These are phyloP conservation scores for Pseudomicrostroma phylloplanum DNA, from an alignment of 1,284 basidiomycete genomes.

Conservation along the genomic window DNA sequence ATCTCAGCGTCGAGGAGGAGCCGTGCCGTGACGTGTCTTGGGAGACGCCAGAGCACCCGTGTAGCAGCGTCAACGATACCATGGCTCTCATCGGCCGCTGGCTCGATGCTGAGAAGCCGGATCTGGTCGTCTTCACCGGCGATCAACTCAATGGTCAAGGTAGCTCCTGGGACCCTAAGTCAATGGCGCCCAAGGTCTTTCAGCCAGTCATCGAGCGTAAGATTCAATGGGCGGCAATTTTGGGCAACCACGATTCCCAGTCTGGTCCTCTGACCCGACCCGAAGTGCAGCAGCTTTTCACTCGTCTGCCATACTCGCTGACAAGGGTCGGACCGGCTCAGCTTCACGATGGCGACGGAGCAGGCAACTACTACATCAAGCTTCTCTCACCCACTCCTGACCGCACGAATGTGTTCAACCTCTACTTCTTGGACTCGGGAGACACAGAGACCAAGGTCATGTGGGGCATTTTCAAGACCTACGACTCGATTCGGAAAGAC, in stretches of 20 bases:
- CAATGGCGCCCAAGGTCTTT: constrained; percentile 80
- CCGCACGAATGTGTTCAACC: constrained; percentile 74
- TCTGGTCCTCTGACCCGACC: constrained; percentile 27
- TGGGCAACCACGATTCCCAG: constrained; percentile 67
- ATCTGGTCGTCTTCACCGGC: constrained; percentile 65
- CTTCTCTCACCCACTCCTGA: constrained; percentile 17
- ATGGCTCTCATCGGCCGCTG: constrained; percentile 26
- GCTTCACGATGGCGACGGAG: constrained; percentile 67
- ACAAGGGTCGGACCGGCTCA: constrained; percentile 70
- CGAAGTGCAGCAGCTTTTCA: constrained; percentile 62
- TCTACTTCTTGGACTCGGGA: constrained; percentile 91
- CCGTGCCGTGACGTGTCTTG: constrained; percentile 30
- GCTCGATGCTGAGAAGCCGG: constrained; percentile 71
- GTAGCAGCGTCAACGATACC: constrained; percentile 24
- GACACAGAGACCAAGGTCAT: constrained; percentile 17
- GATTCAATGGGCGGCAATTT: constrained; percentile 82
- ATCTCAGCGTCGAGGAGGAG: constrained; percentile 37
- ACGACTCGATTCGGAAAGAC: constrained; percentile 37
- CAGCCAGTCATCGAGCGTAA: constrained; percentile 65
- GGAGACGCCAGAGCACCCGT: constrained; percentile 16
- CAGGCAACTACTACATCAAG: constrained; percentile 20
- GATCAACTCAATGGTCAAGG: constrained; percentile 59
- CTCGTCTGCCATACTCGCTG: constrained; percentile 75
- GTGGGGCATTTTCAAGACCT: constrained; percentile 26
- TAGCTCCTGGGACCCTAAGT: constrained; percentile 77